Base-by-base conservation (phyloP, 2,329 filamentous ascomycete species). In the Curvularia sp. region DNA sequence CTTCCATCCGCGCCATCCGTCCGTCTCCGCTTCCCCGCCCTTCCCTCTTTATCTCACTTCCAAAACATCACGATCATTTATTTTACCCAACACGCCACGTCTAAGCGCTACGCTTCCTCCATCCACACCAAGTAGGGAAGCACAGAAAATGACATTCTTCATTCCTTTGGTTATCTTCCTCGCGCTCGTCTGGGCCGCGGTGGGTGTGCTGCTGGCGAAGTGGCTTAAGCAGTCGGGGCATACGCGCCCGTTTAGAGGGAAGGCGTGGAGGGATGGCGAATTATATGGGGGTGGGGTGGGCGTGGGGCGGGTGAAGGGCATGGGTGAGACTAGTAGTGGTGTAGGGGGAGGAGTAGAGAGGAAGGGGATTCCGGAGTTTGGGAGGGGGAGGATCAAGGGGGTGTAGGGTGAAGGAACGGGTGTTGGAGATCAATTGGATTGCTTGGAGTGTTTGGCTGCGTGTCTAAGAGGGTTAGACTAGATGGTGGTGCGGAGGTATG, bases 221-320 rank as follows among this genome's bases (percentile, higher is more conserved):
- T 69, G 63, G 58, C 57, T 69, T 5, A 67, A 68, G 20, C 67
- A 69, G 43, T 58, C 64, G 1, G 62, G 64, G 2, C 54, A 63
- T 3, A 42, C 55, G n/a, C 54, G 52, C 10, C 64, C 67, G 8
- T 64, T 63, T 10, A 62, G 62, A 13, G 58, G 60, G 5, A 54
- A 46, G 12, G 46, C 56, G 1, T 60, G 51, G 50, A 55, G 39
- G 1, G 59, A 57, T 10, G 20, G 41, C 0, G 60, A 66, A 5
- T 9, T 62, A 0, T 57, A 61, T 46, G 56, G 66, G 8, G 58
- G 56, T 3, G 57, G 62, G 1, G 53, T 55, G 8, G 64, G 62
- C 0, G 61, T 61, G 38, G 67, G 66, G n/a, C 18, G 38, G 7
- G 38, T n/a, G 7, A 20, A 18, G 49, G 41, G 10, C 52, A 46